Evolutionary conservation across 768 basidiomycete genomes (phyloP), one percentile per base, ranked within the genome.

Genomic region (Sporobolomyces phaffii): DNA sequence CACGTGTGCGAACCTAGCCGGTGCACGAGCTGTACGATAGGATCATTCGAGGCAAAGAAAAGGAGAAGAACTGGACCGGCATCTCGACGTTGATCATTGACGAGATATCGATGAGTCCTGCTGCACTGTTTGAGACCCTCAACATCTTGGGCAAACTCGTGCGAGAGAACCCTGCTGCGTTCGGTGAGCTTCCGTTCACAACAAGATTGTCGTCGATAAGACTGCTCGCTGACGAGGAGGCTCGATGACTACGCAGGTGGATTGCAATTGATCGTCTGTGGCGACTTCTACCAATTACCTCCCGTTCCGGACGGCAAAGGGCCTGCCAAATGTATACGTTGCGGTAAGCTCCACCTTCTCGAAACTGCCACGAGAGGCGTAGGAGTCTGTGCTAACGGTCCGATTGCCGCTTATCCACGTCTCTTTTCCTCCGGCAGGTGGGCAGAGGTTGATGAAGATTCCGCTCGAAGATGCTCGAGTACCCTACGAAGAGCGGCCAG

Each of bases 241-340:
- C 36, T 9, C 24, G 24, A 36, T 20, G 28, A n/a, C 40, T 15
- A 5, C 6, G 15, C 41, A 54, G 58, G 48, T 29, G 63, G 66
- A 24, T 26, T 65, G 7, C 73, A 75, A 52, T 33, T 78, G 63
- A 76, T 79, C 62, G 65, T 79, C 13, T 78, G 75, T 7, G 80
- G 80, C 52, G 80, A 80, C 62, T 80, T 79, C 69, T 78, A 76
- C 62, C 79, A 80, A 48, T 75, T 80, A 1, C 80, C 80, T 5
- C 80, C 80, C 1, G 79, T 80, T 0, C 64, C 73, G 2, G 73
- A 77, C 10, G 38, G 22, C 11, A 36, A 45, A 33, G 20, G 29
- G 14, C 10, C 28, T 22, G 9, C 40, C 40, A 60, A 43, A 4
- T 71, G 70, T 47, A 41, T 54, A 38, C 65, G 69, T 29, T 69